phyloP scores from a whole-genome alignment of 495 filamentous ascomycete genomes.

The Podospora pseudoanserina region DNA sequence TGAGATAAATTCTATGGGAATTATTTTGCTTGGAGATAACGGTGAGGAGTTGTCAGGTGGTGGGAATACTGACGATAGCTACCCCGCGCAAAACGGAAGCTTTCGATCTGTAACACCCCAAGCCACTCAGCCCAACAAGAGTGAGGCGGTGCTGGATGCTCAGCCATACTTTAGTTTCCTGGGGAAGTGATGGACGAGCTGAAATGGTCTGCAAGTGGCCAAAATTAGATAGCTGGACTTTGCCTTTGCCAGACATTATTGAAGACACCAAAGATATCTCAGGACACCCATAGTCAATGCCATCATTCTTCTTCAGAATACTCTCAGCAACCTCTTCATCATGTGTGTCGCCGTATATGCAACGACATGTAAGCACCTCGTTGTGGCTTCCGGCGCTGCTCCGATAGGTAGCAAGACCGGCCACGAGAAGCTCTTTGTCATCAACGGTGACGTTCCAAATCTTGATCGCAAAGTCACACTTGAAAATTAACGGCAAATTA shows the following conservation, averaged over 20 bases:
- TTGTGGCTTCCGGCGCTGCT: background rate
- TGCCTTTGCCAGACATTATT: background rate
- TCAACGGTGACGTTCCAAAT: background rate
- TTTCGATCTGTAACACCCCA: slow-evolving; percentile 6
- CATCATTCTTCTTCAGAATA: too few species aligned
- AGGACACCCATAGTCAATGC: too few species aligned
- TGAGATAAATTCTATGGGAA: background rate
- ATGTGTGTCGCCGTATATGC: background rate
- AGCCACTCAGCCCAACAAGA: slow-evolving; percentile 5
- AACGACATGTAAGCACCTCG: slow-evolving; percentile 1
- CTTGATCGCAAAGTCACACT: background rate
- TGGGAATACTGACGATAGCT: background rate
- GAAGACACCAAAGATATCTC: background rate
- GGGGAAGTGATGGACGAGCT: background rate
- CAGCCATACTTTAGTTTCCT: background rate
- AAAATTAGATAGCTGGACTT: background rate
- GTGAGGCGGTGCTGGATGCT: slow-evolving; percentile 5
- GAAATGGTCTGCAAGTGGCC: background rate
- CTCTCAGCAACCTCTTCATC: background rate
- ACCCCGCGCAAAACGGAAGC: slow-evolving; percentile 9
- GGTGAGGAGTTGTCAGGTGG: background rate
- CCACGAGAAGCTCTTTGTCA: background rate
- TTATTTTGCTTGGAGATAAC: background rate
- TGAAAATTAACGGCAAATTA: background rate
- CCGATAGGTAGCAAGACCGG: background rate